A percentile compares a stretch with the other conserved stretches of the same genome.
Evolutionary conservation across 2,329 filamentous ascomycete species (phyloP).

Genomic region (Pestalotiopsis sp.): DNA sequence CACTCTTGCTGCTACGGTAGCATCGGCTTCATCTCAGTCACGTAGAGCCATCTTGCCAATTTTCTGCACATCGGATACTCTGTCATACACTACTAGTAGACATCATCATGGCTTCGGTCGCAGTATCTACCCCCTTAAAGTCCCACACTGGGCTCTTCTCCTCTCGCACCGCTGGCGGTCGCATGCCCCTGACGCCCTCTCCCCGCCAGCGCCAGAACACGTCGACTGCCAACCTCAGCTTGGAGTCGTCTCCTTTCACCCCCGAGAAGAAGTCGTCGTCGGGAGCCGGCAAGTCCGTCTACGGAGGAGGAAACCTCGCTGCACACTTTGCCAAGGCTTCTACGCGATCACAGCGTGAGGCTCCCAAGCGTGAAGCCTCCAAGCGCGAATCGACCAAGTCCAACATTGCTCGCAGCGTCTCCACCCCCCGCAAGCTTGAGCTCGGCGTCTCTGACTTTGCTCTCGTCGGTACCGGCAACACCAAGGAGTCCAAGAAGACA

Average conservation of each 20-base stretch:
- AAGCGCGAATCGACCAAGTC: constrained; percentile 91
- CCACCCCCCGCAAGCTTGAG: constrained; percentile 85
- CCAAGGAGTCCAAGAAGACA: constrained; percentile 64
- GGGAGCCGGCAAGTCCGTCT: constrained; percentile 70
- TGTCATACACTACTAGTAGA: constrained; percentile 24
- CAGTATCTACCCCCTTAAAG: constrained; percentile 90
- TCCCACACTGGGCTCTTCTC: constrained; percentile 93
- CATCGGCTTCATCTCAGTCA: not conserved
- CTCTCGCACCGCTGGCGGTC: constrained; percentile 88
- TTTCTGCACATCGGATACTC: constrained; percentile 49
- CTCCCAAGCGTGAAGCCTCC: constrained; percentile 28
- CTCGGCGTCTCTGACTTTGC: constrained; percentile 92
- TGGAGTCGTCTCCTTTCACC: constrained; percentile 76
- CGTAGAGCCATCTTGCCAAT: constrained; percentile 40
- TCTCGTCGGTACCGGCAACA: constrained; percentile 77
- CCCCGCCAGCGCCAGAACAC: constrained; percentile 67
- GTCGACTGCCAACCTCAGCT: constrained; percentile 50
- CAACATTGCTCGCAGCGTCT: constrained; percentile 79
- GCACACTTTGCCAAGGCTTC: constrained; percentile 75
- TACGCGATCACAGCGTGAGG: constrained; percentile 50
- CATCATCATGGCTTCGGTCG: constrained; percentile 82
- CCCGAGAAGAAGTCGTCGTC: constrained; percentile 64
- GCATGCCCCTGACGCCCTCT: constrained; percentile 92
- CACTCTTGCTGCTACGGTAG: constrained; percentile 4
- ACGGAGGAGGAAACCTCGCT: constrained; percentile 73